phyloP scores from a whole-genome alignment of 208 protist genomes.

The Trypanosoma cruzi region DNA sequence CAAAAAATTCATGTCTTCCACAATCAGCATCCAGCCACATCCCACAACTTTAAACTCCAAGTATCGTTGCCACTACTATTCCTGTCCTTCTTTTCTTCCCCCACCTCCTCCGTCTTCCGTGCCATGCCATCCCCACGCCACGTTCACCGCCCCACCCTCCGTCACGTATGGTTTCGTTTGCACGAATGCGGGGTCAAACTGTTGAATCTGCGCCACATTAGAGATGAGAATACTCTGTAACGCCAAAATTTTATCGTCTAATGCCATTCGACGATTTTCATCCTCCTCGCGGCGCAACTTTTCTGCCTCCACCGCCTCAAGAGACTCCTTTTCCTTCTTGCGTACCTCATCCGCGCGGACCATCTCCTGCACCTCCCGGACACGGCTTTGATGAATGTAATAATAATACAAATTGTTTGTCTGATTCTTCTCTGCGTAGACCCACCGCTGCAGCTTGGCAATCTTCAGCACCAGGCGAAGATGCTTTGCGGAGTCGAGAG shows the following conservation, averaged over 20 bases:
- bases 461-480: constrained; percentile 87
- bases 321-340: constrained; percentile 53
- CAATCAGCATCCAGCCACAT: no score
- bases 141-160: constrained; percentile 71
- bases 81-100: background rate
- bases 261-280: constrained; percentile 13
- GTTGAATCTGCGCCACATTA: constrained; percentile 66
- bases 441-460: constrained; percentile 85
- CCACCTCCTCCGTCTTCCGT: background rate
- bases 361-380: constrained; percentile 85
- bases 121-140: constrained; percentile 64
- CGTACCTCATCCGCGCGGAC: constrained; percentile 61
- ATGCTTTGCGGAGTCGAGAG: constrained; percentile 87
- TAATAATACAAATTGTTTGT: constrained; percentile 90
- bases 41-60: background rate
- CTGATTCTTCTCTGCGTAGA: constrained; percentile 92
- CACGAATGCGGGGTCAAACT: constrained; percentile 68
- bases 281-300: constrained; percentile 19
- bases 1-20: background rate
- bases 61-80: background rate
- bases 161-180: constrained; percentile 66
- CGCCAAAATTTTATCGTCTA: constrained; percentile 66
- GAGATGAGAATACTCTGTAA: constrained; percentile 61
- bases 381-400: constrained; percentile 83
- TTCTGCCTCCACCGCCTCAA: constrained; percentile 20